phyloP scores from a whole-genome alignment of 2,329 filamentous ascomycete species.

The Ceratocystis colombiana region DNA sequence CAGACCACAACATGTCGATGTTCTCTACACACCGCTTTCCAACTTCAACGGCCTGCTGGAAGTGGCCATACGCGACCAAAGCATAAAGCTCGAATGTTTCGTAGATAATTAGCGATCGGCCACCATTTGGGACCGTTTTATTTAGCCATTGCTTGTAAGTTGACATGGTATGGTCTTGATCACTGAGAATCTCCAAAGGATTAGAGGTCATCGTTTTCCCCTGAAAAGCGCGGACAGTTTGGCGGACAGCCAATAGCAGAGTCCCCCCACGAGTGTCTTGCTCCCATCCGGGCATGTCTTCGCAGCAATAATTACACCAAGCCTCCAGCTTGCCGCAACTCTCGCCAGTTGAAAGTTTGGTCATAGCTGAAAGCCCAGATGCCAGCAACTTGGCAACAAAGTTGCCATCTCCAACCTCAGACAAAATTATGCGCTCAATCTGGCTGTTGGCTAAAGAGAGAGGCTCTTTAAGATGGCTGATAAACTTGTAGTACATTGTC shows the following conservation, averaged over 20 bases:
- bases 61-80: conserved; percentile 54
- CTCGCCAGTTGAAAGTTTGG: conserved; percentile 60
- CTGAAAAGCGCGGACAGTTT: conserved; percentile 59
- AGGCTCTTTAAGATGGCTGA: conserved; percentile 60
- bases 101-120: conserved; percentile 57
- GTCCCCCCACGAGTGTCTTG: conserved; percentile 61
- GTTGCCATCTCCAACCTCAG: conserved; percentile 57
- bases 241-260: conserved; percentile 54
- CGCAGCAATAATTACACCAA: conserved; percentile 60
- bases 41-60: conserved; percentile 48
- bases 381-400: conserved; percentile 61
- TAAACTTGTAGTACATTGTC: conserved; percentile 57
- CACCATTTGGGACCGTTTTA: conserved; percentile 46
- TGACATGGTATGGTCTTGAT: conserved; percentile 52
- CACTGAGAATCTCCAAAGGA: conserved; percentile 51
- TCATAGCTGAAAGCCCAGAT: conserved; percentile 55
- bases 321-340: conserved; percentile 59
- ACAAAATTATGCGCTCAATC: conserved; percentile 57
- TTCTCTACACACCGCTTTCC: conserved; percentile 43
- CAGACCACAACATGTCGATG: conserved; percentile 47
- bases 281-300: conserved; percentile 64
- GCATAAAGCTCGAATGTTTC: conserved; percentile 55
- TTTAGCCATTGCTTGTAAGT: conserved; percentile 51
- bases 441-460: conserved; percentile 48
- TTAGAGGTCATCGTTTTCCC: conserved; percentile 54